Evolutionary conservation across 306 rosid genomes (phyloP).

Genomic region (Prunus mume): DNA sequence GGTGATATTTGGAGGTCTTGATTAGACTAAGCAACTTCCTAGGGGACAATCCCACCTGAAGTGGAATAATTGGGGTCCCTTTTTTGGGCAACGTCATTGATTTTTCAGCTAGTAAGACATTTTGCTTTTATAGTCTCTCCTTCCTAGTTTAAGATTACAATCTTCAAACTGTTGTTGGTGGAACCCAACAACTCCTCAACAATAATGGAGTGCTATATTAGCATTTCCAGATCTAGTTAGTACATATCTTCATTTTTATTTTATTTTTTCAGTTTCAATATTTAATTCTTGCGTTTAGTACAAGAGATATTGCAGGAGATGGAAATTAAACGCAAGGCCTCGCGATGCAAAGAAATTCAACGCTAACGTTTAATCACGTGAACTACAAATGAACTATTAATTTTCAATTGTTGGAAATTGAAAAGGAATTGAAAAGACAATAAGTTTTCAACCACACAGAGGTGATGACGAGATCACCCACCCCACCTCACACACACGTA

Average conservation of each 20-base stretch:
- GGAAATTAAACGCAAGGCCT: too few relatives aligned
- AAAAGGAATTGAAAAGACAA: too few relatives aligned
- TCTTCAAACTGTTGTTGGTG: constrained; percentile 6
- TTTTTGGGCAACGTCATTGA: not conserved
- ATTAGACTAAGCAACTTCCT: constrained; percentile 34
- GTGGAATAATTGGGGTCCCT: constrained; percentile 18
- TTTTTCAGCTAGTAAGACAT: constrained; percentile 1
- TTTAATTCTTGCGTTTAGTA: not conserved
- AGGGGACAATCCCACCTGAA: constrained; percentile 45
- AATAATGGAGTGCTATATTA: not conserved
- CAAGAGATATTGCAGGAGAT: too few relatives aligned
- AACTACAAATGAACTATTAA: too few relatives aligned
- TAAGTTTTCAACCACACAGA: not conserved
- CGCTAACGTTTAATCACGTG: too few relatives aligned
- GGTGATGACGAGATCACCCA: not conserved
- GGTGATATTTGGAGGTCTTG: constrained; percentile 9
- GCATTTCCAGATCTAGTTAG: not conserved
- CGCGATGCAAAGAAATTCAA: too few relatives aligned
- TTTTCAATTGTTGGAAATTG: too few relatives aligned
- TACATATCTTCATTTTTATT: not conserved
- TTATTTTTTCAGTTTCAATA: not conserved
- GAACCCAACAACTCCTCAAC: constrained; percentile 5
- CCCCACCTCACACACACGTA: not conserved
- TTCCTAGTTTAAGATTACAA: not conserved
- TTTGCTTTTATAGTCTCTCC: not conserved